Conservation (phyloP, 1,139 yeast species). For the Blastobotrys ciferrii region DNA sequence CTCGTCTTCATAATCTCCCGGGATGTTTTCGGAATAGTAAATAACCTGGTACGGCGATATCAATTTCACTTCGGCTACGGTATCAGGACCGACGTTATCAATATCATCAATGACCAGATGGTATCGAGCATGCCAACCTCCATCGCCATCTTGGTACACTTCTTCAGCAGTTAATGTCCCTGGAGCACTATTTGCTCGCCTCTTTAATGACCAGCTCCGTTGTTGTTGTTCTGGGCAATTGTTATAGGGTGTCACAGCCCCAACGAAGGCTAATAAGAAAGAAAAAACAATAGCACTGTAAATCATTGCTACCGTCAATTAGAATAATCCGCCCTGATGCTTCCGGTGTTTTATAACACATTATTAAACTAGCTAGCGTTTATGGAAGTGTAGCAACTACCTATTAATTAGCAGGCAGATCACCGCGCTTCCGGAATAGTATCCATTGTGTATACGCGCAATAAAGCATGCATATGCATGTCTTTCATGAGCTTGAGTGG, state of each 20-base stretch:
- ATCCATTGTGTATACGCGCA: too few relatives aligned
- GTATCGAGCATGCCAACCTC: slow-evolving; percentile 3
- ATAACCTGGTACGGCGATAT: slow-evolving; percentile 3
- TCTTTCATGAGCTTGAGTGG: too few relatives aligned
- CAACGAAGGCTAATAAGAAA: too few relatives aligned
- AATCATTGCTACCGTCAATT: too few relatives aligned
- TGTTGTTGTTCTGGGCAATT: slow-evolving; percentile 1
- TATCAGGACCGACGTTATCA: slow-evolving; percentile 4
- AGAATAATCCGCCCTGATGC: too few relatives aligned
- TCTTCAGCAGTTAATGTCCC: background rate
- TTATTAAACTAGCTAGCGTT: too few relatives aligned
- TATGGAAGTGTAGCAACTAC: too few relatives aligned
- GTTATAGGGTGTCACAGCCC: background rate
- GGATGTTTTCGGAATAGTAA: slow-evolving; percentile 2
- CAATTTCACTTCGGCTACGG: slow-evolving; percentile 8
- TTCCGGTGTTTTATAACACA: too few relatives aligned
- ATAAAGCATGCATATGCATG: too few relatives aligned
- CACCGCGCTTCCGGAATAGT: too few relatives aligned
- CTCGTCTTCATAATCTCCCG: slow-evolving; percentile 1
- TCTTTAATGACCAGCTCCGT: background rate
- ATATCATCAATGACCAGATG: slow-evolving; percentile 5
- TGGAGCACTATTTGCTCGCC: background rate
- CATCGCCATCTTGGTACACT: background rate
- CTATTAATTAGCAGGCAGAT: too few relatives aligned
- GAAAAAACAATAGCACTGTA: too few relatives aligned